Base-by-base conservation (phyloP, 441 rosid genomes). In the Aquilaria agallochum region DNA sequence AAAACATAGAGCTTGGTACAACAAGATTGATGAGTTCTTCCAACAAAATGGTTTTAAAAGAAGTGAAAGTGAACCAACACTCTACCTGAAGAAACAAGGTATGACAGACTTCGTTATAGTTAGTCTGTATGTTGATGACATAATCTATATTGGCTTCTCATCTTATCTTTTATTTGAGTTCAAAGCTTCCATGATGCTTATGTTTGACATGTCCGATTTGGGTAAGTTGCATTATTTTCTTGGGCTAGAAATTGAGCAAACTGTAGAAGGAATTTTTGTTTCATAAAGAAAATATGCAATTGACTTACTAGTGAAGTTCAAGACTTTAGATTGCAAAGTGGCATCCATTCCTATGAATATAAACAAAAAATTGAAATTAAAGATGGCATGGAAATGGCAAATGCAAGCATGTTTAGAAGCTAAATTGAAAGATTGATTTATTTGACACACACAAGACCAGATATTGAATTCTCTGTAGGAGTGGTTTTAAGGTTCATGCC, bases 191-290 rank as follows among this genome's bases (percentile, higher is more conserved):
- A 58, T 45, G 62, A 44, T 27, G 40, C 27, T 6, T 15, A 59
- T 15, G 47, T 58, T 42, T 58, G 62, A 44, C 42, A 58, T 58
- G 20, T 42, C 15, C 6, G 50, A 58, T 20, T 42, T 58, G 40
- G 15, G 62, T 2, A 12, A 15, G 2, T 11, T 58, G 1, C 33
- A 4, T 44, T 34, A 20, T n/a, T 58, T 58, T 10, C n/a, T 58
- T 40, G 62, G 62, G 3, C 9, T 58, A 7, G 62, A 58, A 11
- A n/a, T 58, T 2, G 15, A 58, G 45, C 52, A 15, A 58, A 3
- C 5, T 0, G 8, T 27, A 2, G n/a, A 44, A 15, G 12, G 53
- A 7, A 33, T 8, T 7, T 46, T 58, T 13, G 11, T 58, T 44
- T 44, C 20, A 11, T 34, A 42, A 58, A 42, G 20, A 9, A 44